A percentile compares a stretch with the other conserved stretches of the same genome.
phyloP scores from a whole-genome alignment of 371 early-diverging fungal species.

The Quaeritorhiza haematococci region DNA sequence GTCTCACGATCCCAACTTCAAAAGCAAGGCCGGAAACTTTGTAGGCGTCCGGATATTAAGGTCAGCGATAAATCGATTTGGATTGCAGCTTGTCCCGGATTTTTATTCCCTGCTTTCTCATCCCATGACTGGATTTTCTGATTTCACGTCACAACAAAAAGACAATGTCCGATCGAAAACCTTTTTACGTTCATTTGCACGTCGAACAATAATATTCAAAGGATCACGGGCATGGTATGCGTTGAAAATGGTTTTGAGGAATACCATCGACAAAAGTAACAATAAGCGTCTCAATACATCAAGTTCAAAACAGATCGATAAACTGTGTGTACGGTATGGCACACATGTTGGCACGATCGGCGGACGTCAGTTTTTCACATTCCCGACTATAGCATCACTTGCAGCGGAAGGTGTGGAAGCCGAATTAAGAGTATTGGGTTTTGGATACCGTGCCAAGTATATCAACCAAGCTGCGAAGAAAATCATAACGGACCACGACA shows the following conservation, averaged over 20 bases:
- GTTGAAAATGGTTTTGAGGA: too few species aligned
- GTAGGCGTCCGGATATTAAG: conserved; percentile 75
- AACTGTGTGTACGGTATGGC: conserved; percentile 65
- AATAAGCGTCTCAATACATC: background rate
- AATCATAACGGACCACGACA: conserved; percentile 25
- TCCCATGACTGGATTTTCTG: too few species aligned
- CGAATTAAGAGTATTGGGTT: conserved; percentile 71
- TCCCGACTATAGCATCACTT: conserved; percentile 61
- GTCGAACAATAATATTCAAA: conserved; percentile 89
- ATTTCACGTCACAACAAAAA: too few species aligned
- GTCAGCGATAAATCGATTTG: too few species aligned
- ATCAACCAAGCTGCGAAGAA: conserved; percentile 24
- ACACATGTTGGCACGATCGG: conserved; percentile 17
- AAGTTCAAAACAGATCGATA: conserved; percentile 45
- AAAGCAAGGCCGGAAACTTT: conserved; percentile 45
- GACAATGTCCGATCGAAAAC: conserved; percentile 85
- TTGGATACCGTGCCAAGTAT: conserved; percentile 89
- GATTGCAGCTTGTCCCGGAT: background rate
- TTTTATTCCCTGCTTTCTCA: background rate
- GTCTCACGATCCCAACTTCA: conserved; percentile 68
- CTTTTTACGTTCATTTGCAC: conserved; percentile 93
- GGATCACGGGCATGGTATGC: conserved; percentile 87
- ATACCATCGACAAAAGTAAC: too few species aligned
- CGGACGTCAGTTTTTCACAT: conserved; percentile 51
- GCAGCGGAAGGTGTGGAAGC: conserved; percentile 55